Evolutionary conservation across 768 basidiomycete genomes (phyloP), one percentile per base, ranked within the genome.

Genomic region (Pleurotus citrinopileatus): DNA sequence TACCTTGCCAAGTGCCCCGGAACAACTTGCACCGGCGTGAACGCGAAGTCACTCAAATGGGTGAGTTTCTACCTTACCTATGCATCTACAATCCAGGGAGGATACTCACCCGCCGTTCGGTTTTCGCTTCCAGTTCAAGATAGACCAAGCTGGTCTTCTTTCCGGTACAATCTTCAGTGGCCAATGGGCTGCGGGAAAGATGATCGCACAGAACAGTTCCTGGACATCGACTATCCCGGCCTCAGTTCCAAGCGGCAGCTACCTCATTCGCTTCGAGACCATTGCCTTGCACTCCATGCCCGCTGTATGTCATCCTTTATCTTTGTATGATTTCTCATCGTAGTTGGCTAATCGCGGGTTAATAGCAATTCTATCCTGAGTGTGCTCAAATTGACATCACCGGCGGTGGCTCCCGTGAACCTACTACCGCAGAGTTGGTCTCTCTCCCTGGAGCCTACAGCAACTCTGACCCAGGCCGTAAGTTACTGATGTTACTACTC

Each of bases 321-420:
- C 40, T 20, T 42, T 17, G 20, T 40, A 1, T 40, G 17, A 3
- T 7, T 19, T 40, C 38, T n/a, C 38, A 19, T 19, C 19, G 10
- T 13, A 17, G 5, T 32, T 40, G 38, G 38, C 13, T 19, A n/a
- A 2, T 40, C 38, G 13, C 13, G 29, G 29, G 29, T 32, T 13
- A 32, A 6, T 64, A 82, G 66, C 83, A 90, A 77, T 81, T 89
- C 66, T 90, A 90, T 62, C 84, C 87, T 1, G 82, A 85, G 61
- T 77, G 76, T 50, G 76, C 76, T 12, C 76, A 78, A 58, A 64
- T 77, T 26, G 55, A 59, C 23, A 75, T 78, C 55, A 72, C 70
- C 17, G 72, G 70, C 34, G 73, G 75, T 22, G 76, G 76, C 4
- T 68, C 59, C 43, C 59, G 67, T 5, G 69, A 69, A 2, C 76